Evolutionary conservation across 768 basidiomycete genomes (phyloP).

Genomic region (Leccinum fibrillosum): DNA sequence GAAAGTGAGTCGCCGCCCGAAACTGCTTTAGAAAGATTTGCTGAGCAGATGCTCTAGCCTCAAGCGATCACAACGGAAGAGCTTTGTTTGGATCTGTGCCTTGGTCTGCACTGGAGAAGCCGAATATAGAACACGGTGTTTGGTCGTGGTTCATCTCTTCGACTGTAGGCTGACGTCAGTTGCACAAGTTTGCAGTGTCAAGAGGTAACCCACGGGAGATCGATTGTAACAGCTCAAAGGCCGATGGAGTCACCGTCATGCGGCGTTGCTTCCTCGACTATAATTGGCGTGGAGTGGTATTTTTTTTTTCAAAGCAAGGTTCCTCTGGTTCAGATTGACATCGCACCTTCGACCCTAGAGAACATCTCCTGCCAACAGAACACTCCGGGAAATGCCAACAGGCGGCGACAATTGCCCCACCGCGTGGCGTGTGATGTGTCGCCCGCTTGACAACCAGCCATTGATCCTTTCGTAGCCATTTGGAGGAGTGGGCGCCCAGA

Average conservation of each 20-base stretch:
- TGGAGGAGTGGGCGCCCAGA: neutral
- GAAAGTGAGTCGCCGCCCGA: neutral
- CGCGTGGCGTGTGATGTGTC: neutral
- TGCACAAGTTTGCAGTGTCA: neutral
- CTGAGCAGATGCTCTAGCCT: neutral
- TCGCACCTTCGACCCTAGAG: neutral
- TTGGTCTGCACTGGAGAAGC: neutral
- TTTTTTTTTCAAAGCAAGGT: neutral
- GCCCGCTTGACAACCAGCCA: constrained; percentile 1
- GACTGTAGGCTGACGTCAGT: neutral
- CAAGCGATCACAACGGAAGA: neutral
- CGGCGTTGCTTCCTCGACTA: constrained; percentile 1
- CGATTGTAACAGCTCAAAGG: neutral
- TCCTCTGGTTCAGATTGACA: neutral
- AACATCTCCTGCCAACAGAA: neutral
- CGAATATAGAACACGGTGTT: neutral
- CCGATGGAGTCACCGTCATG: constrained; percentile 3
- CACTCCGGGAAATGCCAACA: neutral
- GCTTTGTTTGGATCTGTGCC: neutral
- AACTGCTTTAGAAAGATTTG: neutral
- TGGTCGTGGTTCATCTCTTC: neutral
- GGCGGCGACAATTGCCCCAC: neutral
- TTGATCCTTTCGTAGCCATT: neutral
- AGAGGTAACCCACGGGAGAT: neutral
- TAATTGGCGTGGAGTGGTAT: neutral